phyloP scores from a whole-genome alignment of 495 filamentous ascomycete genomes.

The Tuber brumale region DNA sequence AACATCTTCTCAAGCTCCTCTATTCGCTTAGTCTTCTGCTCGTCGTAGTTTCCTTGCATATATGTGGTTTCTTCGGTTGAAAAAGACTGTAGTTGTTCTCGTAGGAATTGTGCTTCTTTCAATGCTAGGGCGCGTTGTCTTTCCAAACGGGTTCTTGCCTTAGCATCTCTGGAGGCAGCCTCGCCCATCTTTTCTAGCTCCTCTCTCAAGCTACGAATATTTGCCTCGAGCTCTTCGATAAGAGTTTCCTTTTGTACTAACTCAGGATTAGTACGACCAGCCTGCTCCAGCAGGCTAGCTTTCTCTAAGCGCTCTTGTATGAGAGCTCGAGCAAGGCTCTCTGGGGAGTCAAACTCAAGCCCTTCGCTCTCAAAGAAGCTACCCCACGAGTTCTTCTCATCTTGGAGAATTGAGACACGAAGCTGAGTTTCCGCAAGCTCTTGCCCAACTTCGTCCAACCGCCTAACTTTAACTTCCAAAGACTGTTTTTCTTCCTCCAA shows the following conservation, averaged over 20 bases:
- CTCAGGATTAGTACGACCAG: conserved; percentile 74
- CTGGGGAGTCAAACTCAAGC: conserved; percentile 76
- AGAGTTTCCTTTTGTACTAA: conserved; percentile 70
- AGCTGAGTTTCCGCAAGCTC: conserved; percentile 71
- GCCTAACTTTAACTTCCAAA: conserved; percentile 67
- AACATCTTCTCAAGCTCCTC: conserved; percentile 75
- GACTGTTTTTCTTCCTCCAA: conserved; percentile 91
- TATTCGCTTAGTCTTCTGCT: conserved; percentile 67
- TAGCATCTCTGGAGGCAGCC: conserved; percentile 47
- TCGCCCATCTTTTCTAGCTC: conserved; percentile 67
- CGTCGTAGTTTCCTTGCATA: conserved; percentile 68
- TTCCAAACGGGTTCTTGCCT: conserved; percentile 63
- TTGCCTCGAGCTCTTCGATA: conserved; percentile 64
- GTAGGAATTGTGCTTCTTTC: conserved; percentile 89
- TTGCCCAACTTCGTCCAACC: conserved; percentile 65
- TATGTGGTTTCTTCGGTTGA: conserved; percentile 84
- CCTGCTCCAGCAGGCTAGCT: conserved; percentile 64
- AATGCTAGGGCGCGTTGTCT: conserved; percentile 74
- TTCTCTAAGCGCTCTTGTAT: conserved; percentile 75
- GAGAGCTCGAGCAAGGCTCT: conserved; percentile 76
- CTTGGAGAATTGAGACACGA: conserved; percentile 79
- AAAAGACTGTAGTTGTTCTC: conserved; percentile 84
- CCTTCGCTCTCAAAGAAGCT: conserved; percentile 70
- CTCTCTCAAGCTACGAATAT: conserved; percentile 53
- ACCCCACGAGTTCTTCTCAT: conserved; percentile 79